Conservation (phyloP, 345 rosid genomes). For the Adansonia digitata region DNA sequence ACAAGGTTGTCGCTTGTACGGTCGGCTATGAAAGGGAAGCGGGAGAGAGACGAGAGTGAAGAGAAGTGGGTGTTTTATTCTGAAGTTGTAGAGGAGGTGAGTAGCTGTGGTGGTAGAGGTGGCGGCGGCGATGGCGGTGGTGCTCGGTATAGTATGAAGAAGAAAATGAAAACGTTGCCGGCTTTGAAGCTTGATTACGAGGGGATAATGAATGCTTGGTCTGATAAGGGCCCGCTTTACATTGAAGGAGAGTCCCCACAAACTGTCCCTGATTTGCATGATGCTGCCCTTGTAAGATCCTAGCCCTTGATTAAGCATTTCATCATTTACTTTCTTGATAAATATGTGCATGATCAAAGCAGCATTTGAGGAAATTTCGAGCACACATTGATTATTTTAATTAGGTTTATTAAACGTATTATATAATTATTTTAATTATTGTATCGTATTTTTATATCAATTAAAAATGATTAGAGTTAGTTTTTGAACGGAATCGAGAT, state of each 20-base stretch:
- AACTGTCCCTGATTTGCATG: conserved; percentile 67
- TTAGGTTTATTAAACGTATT: too few relatives aligned
- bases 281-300: conserved; percentile 37
- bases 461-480: too few relatives aligned
- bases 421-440: too few relatives aligned
- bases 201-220: conserved; percentile 79
- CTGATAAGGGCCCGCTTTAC: conserved; percentile 67
- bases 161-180: conserved; percentile 26
- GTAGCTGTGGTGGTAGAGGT: conserved; percentile 28
- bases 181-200: conserved; percentile 81
- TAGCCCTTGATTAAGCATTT: not conserved
- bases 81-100: conserved; percentile 68
- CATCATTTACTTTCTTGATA: too few relatives aligned
- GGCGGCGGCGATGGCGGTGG: conserved; percentile 23
- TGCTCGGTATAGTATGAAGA: conserved; percentile 13
- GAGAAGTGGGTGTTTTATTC: conserved; percentile 86
- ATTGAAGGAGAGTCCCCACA: conserved; percentile 50
- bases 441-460: too few relatives aligned
- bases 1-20: conserved; percentile 38
- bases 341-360: too few relatives aligned
- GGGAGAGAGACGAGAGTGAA: conserved; percentile 46
- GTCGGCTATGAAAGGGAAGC: conserved; percentile 61
- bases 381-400: too few relatives aligned
- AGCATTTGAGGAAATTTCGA: too few relatives aligned
- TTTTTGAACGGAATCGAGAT: too few relatives aligned